Evolutionary conservation across 352 stramenopile species (phyloP).

Genomic region (Pythium vanterpoolii): DNA sequence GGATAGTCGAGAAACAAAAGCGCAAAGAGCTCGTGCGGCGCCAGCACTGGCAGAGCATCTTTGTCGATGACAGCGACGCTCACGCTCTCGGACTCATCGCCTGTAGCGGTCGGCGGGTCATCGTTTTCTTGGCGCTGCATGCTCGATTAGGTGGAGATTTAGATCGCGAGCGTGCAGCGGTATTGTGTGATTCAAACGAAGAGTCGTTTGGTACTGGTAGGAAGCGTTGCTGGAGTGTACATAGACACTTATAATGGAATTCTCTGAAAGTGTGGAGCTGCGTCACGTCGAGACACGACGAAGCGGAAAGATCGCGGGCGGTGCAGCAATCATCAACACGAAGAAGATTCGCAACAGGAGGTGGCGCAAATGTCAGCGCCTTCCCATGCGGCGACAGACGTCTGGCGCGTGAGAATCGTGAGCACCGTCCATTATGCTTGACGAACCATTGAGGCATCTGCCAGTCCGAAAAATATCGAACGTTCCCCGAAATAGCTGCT

Average conservation of each 20-base stretch:
- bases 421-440: background rate
- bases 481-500: slow-evolving; percentile 10
- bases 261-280: background rate
- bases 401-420: background rate
- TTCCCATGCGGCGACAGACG: background rate
- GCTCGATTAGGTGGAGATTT: background rate
- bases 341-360: slow-evolving; percentile 1
- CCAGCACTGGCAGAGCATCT: slow-evolving; percentile 5
- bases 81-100: background rate
- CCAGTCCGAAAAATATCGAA: slow-evolving; percentile 1
- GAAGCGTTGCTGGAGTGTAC: too few species aligned
- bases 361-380: background rate
- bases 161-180: background rate
- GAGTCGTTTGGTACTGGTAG: background rate
- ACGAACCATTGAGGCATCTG: too few species aligned
- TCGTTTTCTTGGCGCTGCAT: background rate
- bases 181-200: background rate
- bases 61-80: background rate
- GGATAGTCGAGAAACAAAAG: slow-evolving; percentile 43
- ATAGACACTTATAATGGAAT: background rate
- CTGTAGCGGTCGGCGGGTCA: background rate
- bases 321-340: too few species aligned
- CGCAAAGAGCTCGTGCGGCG: slow-evolving; percentile 33
- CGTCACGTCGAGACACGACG: background rate
- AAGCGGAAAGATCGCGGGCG: background rate